These are phyloP conservation scores for Stachybotrys elegans DNA, from an alignment of 2,329 filamentous ascomycete species.

Conservation along the genomic window DNA sequence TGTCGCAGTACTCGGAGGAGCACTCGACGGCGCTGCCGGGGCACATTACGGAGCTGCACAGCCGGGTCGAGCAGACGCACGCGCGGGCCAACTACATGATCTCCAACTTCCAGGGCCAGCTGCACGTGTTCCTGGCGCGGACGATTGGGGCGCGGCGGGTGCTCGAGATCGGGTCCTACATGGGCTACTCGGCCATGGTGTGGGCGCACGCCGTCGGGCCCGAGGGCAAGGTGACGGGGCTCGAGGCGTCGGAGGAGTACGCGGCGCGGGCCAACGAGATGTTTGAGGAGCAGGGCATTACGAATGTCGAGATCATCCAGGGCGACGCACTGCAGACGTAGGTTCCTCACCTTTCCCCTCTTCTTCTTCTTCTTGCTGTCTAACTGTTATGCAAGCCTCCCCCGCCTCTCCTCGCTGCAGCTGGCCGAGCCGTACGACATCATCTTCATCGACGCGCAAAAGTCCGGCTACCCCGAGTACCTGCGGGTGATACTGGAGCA, in stretches of 20 bases:
- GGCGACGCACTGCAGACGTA: constrained; percentile 43
- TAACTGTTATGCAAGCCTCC: constrained; percentile 22
- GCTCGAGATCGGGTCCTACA: constrained; percentile 44
- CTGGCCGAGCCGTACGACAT: constrained; percentile 40
- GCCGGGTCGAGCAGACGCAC: constrained; percentile 19
- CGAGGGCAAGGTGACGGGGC: constrained; percentile 35
- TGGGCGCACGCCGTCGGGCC: constrained; percentile 43
- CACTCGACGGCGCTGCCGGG: constrained; percentile 38
- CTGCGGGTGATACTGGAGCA: constrained; percentile 37
- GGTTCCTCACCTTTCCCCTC: constrained; percentile 15
- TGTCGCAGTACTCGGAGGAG: constrained; percentile 36
- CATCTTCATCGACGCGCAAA: constrained; percentile 51
- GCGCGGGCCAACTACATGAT: constrained; percentile 35
- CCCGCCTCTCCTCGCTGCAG: constrained; percentile 23
- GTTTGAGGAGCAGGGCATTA: constrained; percentile 32
- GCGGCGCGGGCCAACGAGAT: constrained; percentile 33
- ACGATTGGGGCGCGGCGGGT: constrained; percentile 37
- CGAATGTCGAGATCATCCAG: constrained; percentile 41
- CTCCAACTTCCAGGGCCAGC: constrained; percentile 36
- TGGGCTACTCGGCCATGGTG: constrained; percentile 43
- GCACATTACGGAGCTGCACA: constrained; percentile 36
- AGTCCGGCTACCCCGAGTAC: constrained; percentile 45
- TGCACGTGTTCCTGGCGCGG: constrained; percentile 34
- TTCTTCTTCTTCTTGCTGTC: not conserved
- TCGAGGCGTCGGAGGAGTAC: constrained; percentile 41